Base-by-base conservation (phyloP, 2,329 filamentous ascomycete genomes). In the Phialophora expanda region DNA sequence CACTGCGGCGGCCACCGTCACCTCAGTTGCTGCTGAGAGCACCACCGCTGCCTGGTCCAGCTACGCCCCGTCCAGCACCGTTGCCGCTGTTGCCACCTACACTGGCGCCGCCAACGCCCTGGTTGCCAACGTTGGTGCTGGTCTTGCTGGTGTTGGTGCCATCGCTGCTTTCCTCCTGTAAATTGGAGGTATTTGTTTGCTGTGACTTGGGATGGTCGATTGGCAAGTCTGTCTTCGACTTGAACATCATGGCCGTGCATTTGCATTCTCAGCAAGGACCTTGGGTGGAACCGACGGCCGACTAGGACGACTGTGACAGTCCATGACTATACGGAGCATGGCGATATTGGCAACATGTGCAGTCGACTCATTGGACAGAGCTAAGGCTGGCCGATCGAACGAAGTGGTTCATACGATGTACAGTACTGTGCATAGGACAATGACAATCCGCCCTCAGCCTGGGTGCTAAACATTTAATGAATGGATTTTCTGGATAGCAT, bases 81-180 rank as follows among this genome's bases (percentile, higher is more conserved):
- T 48, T 41, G 50, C 69, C 2, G 64, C 61, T 56, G 53, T 62
- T 1, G 64, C 66, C 44, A 61, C 61, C 38, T 73, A 68, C 70
- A 73, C 71, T 62, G 71, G 71, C 61, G 71, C 67, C 58, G 71
- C 71, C 65, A 66, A 68, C 68, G 62, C 68, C 58, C 68, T 71
- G 55, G 69, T 65, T 62, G 61, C 66, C 56, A 70, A 70, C 65
- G 69, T 69, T 38, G 69, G 66, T 54, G 71, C 69, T 69, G 71
- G 68, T 69, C 66, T 72, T 69, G 71, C 71, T 51, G 71, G 71
- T 72, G 71, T 71, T 58, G 71, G 69, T 64, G 71, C 69, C 67
- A 65, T 72, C 53, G 71, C 69, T 62, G 68, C 69, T 65, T 65
- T 72, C 61, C 68, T 71, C 62, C 65, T 72, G 66, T 72, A 72